Evolutionary conservation across 305 asterid species (phyloP), one percentile per base, ranked within the genome.

Genomic region (Vinca major): DNA sequence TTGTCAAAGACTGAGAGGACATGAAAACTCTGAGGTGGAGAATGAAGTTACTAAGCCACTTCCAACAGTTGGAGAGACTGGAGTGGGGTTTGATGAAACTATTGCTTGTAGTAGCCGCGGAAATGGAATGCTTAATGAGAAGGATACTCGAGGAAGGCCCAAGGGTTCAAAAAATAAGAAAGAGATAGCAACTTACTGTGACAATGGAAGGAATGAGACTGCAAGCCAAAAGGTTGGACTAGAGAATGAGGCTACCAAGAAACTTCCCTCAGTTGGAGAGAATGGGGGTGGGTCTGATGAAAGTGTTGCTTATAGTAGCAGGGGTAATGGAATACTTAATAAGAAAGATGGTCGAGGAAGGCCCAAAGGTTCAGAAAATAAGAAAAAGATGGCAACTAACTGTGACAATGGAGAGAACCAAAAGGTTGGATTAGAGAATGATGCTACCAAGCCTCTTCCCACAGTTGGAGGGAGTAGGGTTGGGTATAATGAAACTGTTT

Each of bases 331-430:
- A 43, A 68, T 40, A 39, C 55, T 48, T 39, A 36, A 67, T 58
- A 71, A 41, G 63, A 73, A 65, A 40, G 75, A 56, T 49, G 56
- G 62, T 43, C 58, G 47, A 12, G 73, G 62, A 67, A 37, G 75
- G 48, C 67, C 70, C 21, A 65, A 71, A 58, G 79, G 63, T 48
- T 74, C 58, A 48, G 61, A 69, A 20, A 57, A 43, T 0, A 40
- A 33, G 44, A 57, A 36, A 49, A 33, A 41, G 48, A 51, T 62
- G 62, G 65, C 4, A 40, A 43, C 21, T 33, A 3, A 61, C 17
- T 13, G 20, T 58, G 72, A 63, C 49, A 39, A 45, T 51, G 68
- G 47, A 19, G 54, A 14, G 37, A 65, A 36, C 45, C 21, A 37
- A 7, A 41, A 37, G 41, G 12, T 58, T 58, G 12, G 44, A 16